Percentiles rank a stretch among this genome's conserved stretches.
Conservation (phyloP, 139 green algal genomes). For the Coccomyxa sp. region DNA sequence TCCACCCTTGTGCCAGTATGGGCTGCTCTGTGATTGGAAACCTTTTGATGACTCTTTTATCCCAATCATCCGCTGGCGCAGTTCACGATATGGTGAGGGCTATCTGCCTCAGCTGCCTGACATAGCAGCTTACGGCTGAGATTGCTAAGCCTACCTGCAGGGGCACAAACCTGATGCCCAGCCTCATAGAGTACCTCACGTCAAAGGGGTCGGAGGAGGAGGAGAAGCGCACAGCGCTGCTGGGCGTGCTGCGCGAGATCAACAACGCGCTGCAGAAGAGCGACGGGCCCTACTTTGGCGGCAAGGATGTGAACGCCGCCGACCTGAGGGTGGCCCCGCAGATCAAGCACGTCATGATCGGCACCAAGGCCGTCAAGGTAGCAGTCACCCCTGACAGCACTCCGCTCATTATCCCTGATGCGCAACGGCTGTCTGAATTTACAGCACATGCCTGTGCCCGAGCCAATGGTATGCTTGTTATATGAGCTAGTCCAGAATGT, state of each 20-base stretch:
- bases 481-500: too few relatives aligned
- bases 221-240: conserved; percentile 11
- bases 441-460: too few relatives aligned
- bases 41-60: too few relatives aligned
- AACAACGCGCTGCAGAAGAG: background rate
- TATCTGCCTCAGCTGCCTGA: background rate
- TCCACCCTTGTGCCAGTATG: too few relatives aligned
- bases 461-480: too few relatives aligned
- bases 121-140: background rate
- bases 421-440: too few relatives aligned
- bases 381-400: too few relatives aligned
- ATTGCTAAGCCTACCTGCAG: conserved; percentile 10
- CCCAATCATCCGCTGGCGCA: too few relatives aligned
- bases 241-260: background rate
- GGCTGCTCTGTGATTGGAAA: too few relatives aligned
- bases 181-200: conserved; percentile 64
- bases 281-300: background rate
- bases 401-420: too few relatives aligned
- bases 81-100: background rate
- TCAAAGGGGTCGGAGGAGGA: conserved; percentile 51
- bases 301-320: background rate
- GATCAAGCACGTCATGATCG: conserved; percentile 8
- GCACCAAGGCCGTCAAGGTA: background rate
- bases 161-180: conserved; percentile 57
- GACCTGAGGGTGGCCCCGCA: background rate